A percentile compares a stretch with the other conserved stretches of the same genome.
phyloP scores from a whole-genome alignment of 1,284 basidiomycete species.

The Puccinia triticina region DNA sequence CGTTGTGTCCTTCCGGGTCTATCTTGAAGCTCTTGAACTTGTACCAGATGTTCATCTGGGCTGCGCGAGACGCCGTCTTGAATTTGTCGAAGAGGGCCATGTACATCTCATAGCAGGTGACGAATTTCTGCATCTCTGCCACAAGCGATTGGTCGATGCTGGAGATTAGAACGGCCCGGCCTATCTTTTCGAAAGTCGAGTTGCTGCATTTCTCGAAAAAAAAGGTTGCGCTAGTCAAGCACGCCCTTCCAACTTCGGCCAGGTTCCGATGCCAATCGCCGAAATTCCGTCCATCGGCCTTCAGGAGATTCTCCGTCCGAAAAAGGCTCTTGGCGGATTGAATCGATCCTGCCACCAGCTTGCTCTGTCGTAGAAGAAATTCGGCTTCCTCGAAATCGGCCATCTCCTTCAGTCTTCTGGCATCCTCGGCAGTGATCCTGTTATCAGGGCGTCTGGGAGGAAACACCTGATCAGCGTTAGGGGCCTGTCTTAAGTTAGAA shows the following conservation, averaged over 20 bases:
- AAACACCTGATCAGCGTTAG: too few species aligned
- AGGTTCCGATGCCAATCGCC: background rate
- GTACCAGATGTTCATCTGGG: conserved; percentile 6
- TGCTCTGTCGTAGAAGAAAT: too few species aligned
- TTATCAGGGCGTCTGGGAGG: too few species aligned
- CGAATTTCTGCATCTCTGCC: background rate
- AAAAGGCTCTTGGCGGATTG: too few species aligned
- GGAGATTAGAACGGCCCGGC: background rate
- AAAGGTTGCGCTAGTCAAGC: background rate
- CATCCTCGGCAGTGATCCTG: too few species aligned
- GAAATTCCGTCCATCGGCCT: background rate
- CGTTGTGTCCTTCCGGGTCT: background rate
- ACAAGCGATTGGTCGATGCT: background rate
- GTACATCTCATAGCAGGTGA: background rate
- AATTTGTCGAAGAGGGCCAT: background rate
- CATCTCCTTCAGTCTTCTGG: too few species aligned
- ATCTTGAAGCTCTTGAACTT: background rate
- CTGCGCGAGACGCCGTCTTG: background rate
- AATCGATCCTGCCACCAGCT: too few species aligned
- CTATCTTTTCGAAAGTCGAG: background rate
- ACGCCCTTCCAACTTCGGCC: background rate
- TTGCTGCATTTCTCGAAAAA: background rate
- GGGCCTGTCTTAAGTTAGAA: too few species aligned
- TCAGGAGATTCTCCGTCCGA: too few species aligned
- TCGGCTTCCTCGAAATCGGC: too few species aligned